A percentile compares a stretch with the other conserved stretches of the same genome.
phyloP scores from a whole-genome alignment of 2,329 filamentous ascomycete species.

The Penicillium sp. region DNA sequence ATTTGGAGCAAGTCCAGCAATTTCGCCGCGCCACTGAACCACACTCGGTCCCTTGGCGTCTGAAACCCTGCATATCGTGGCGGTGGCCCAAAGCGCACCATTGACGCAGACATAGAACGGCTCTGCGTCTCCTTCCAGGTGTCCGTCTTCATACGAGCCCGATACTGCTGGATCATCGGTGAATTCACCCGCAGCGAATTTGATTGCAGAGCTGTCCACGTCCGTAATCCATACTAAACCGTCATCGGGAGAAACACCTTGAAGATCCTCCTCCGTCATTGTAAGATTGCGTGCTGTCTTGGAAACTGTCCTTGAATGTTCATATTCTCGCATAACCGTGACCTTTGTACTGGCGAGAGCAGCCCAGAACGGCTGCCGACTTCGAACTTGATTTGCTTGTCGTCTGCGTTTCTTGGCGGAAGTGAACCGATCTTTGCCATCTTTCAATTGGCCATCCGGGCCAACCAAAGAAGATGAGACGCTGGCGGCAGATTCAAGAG shows the following conservation, averaged over 20 bases:
- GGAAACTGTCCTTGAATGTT: constrained; percentile 64
- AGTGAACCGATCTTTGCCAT: constrained; percentile 61
- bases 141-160: constrained; percentile 31
- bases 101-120: constrained; percentile 68
- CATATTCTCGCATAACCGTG: constrained; percentile 88
- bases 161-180: constrained; percentile 36
- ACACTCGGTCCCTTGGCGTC: constrained; percentile 47
- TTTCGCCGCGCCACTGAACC: constrained; percentile 61
- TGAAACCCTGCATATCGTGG: constrained; percentile 53
- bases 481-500: constrained; percentile 46
- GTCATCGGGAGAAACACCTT: constrained; percentile 43
- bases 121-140: constrained; percentile 45
- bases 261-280: constrained; percentile 46
- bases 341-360: constrained; percentile 95
- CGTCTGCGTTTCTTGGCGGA: constrained; percentile 80
- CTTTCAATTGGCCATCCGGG: constrained; percentile 51
- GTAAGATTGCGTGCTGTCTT: constrained; percentile 42
- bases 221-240: constrained; percentile 51
- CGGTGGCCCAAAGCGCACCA: constrained; percentile 66
- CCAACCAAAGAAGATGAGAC: constrained; percentile 41
- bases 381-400: constrained; percentile 86
- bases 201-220: constrained; percentile 49
- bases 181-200: constrained; percentile 50
- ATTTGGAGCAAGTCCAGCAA: constrained; percentile 65
- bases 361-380: constrained; percentile 90